A percentile compares a stretch with the other conserved stretches of the same genome.
Conservation (phyloP, 495 filamentous ascomycete genomes). For the Stereocaulon alpinum region DNA sequence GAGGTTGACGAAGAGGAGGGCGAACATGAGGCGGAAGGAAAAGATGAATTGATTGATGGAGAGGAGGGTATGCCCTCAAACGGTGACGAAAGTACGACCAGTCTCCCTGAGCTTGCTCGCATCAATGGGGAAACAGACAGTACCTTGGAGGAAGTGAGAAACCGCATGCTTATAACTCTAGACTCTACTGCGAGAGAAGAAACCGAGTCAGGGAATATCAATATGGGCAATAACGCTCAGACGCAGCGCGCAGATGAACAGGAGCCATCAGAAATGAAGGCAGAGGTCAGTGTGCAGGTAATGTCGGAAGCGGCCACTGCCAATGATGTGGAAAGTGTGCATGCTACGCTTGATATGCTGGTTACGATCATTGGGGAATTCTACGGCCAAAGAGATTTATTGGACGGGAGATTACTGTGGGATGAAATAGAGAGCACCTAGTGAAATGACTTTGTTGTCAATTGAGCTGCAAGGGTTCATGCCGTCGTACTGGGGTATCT, state of each 20-base stretch:
- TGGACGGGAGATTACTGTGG: slow-evolving; percentile 56
- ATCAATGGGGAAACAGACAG: neutral
- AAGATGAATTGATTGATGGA: slow-evolving; percentile 15
- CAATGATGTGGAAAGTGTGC: slow-evolving; percentile 11
- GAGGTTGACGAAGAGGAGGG: slow-evolving; percentile 21
- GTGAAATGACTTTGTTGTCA: neutral
- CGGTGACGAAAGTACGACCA: slow-evolving; percentile 10
- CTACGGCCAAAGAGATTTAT: slow-evolving; percentile 81
- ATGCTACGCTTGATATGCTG: slow-evolving; percentile 75
- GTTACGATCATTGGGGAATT: slow-evolving; percentile 80
- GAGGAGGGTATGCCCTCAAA: slow-evolving; percentile 20
- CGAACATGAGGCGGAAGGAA: slow-evolving; percentile 15
- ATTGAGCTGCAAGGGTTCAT: neutral
- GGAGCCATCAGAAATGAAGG: too few relatives aligned
- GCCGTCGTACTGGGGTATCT: neutral
- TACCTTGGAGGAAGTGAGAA: neutral
- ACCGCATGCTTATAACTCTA: neutral
- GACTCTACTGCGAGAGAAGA: slow-evolving; percentile 13
- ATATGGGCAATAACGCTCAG: neutral
- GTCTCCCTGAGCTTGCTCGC: slow-evolving; percentile 15
- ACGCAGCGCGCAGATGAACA: neutral
- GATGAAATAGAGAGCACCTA: slow-evolving; percentile 5
- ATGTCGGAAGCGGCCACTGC: neutral
- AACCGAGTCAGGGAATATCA: neutral
- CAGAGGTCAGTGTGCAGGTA: neutral